These are phyloP conservation scores for Thalia dealbata DNA, from an alignment of 176 grass and related monocot species.

Conservation along the genomic window DNA sequence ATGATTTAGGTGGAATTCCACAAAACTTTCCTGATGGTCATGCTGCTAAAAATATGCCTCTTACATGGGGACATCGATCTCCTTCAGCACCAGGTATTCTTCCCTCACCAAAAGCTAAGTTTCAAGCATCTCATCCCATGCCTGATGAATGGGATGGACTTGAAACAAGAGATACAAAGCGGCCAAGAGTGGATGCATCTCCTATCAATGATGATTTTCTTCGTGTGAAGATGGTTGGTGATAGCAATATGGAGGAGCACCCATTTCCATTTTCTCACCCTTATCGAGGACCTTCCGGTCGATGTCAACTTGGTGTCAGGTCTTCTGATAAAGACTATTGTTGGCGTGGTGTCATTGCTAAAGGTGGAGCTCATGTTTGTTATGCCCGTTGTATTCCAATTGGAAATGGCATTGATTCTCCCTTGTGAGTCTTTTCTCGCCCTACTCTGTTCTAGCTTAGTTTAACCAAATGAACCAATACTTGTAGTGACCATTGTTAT, in stretches of 20 bases:
- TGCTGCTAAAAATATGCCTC: conserved; percentile 9
- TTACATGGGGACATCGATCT: conserved; percentile 1
- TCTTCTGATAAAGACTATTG: conserved; percentile 39
- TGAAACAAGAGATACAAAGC: conserved; percentile 31
- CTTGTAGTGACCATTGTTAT: neutral
- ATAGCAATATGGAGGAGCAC: conserved; percentile 4
- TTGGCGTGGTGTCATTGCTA: conserved; percentile 71
- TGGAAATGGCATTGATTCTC: conserved; percentile 48
- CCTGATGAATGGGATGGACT: conserved; percentile 30
- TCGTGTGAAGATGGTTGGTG: conserved; percentile 26
- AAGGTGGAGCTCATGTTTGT: conserved; percentile 82
- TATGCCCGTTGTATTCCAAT: conserved; percentile 78
- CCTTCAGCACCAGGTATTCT: conserved; percentile 43
- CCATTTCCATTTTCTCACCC: conserved; percentile 23
- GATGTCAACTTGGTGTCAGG: conserved; percentile 32
- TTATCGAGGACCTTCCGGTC: conserved; percentile 26
- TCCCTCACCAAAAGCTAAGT: conserved; percentile 24
- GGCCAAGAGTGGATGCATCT: conserved; percentile 24
- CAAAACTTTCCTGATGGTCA: conserved; percentile 4
- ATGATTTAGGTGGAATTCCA: conserved; percentile 27
- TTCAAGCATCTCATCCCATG: conserved; percentile 7
- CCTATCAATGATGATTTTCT: conserved; percentile 19
- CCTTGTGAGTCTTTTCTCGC: conserved; percentile 42
- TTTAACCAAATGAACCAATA: neutral
- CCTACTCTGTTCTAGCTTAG: neutral